Evolutionary conservation across 2,329 filamentous ascomycete genomes (phyloP), one percentile per base, ranked within the genome.

Genomic region (Xylariaceae sp.): DNA sequence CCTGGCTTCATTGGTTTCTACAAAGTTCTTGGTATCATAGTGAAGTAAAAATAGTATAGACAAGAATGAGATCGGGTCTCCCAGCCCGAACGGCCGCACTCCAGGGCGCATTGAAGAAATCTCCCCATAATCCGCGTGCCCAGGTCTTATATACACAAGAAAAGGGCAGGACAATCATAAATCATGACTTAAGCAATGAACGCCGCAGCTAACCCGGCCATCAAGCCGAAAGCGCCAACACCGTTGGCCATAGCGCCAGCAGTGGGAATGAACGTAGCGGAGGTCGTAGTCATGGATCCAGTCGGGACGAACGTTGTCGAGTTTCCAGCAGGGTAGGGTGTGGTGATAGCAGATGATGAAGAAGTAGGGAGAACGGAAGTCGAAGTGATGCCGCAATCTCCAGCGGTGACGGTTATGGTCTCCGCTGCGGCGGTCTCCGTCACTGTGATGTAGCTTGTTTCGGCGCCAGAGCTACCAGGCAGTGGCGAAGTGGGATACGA

Each of bases 161-260:
- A 27, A 27, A 27, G 22, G n/a, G n/a, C n/a, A n/a, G n/a, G n/a
- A n/a, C n/a, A n/a, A n/a, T n/a, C n/a, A 27, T 27, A 7, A 7
- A 27, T 27, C 22, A 27, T 27, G 39, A 22, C 11, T 52, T 49
- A 62, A 14, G 62, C 44, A 15, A 64, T 42, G 32, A 62, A 31
- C n/a, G 58, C 50, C 31, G 58, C 59, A 15, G 56, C 58, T 27
- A 62, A 18, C 6, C 56, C 57, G 10, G 57, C 59, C 7, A 62
- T 17, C 15, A 61, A 32, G 3, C 60, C 58, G 22, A 55, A 43
- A 3, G 58, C 53, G 3, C 59, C 61, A 10, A 56, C 53, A 2
- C 51, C 56, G 30, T 56, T 53, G 1, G 49, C 44, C 10, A 38
- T 49, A 4, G 55, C 58, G 12, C 51, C 60, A 11, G 51, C 60